Evolutionary conservation across 208 protist genomes (phyloP), one percentile per base, ranked within the genome.

Genomic region (Jaenimonas drosophilae): DNA sequence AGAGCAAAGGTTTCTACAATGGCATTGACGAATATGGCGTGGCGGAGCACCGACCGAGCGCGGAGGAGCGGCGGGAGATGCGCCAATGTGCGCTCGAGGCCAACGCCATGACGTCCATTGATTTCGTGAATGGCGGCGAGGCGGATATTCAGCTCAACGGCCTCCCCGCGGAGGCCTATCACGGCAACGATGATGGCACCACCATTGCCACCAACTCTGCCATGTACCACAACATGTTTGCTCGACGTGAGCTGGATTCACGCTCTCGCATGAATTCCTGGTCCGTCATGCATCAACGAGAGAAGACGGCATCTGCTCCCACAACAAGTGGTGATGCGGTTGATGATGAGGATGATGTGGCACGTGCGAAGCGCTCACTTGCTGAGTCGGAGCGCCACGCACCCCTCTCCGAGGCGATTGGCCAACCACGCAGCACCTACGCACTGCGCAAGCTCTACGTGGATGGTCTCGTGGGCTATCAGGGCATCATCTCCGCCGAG

Each of bases 81-180:
- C 44, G 88, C 48, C 75, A 66, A 27, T 59, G 60, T 21, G 61
- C 78, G 2, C 60, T 92, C 4, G 76, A 88, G 39, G 42, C 50
- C 20, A 43, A 76, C 5, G 78, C 79, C 16, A 63, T 59, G 7
- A 84, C 77, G 0, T 59, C 70, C 6, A 68, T 92, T 16, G 78
- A 92, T 43, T 78, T 92, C 37, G 89, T 72, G 0, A 74, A 85
- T 6, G 84, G 74, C 37, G 74, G 76, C 0, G 79, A 93, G 59
- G 43, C 44, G 14, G 77, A 93, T 57, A 81, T 93, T 34, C 76
- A 93, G 34, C 34, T 85, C 23, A 63, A 65, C 20, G 84, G 79
- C 0, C 42, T 87, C 30, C 70, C 76, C 6, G 63, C 43, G 16
- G 68, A 63, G 47, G 76, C 85, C 46, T 93, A 71, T 51, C 84